phyloP scores from a whole-genome alignment of 768 basidiomycete genomes.

The Harrya chromipes region DNA sequence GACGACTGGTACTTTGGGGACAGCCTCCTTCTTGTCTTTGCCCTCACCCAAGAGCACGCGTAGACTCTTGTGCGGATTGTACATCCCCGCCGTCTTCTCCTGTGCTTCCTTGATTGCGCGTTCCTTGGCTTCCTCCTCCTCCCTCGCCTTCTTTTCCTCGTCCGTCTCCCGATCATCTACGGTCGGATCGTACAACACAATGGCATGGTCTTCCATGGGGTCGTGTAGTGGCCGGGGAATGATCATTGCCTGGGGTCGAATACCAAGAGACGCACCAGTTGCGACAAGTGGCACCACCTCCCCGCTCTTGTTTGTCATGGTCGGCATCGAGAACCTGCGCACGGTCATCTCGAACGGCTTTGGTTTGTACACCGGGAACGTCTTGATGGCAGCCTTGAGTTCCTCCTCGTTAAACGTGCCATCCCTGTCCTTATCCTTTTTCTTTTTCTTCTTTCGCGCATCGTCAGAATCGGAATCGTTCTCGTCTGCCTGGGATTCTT shows the following conservation, averaged over 20 bases:
- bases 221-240: conserved; percentile 93
- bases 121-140: conserved; percentile 69
- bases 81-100: conserved; percentile 71
- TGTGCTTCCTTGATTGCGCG: conserved; percentile 59
- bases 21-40: conserved; percentile 59
- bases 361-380: conserved; percentile 77
- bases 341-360: conserved; percentile 65
- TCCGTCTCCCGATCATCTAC: conserved; percentile 90
- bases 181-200: conserved; percentile 96
- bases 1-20: conserved; percentile 89
- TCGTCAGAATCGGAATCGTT: conserved; percentile 56
- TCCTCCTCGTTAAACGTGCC: conserved; percentile 61
- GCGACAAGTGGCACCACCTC: conserved; percentile 51
- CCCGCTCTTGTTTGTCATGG: conserved; percentile 71
- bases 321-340: conserved; percentile 80
- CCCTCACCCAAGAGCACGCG: conserved; percentile 72
- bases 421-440: conserved; percentile 58
- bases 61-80: conserved; percentile 91
- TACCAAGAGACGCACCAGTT: conserved; percentile 78
- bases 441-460: conserved; percentile 57
- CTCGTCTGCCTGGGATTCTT: conserved; percentile 58
- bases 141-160: conserved; percentile 72
- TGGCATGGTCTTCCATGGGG: conserved; percentile 97
- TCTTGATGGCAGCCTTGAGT: conserved; percentile 58
- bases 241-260: conserved; percentile 74